A percentile compares a stretch with the other conserved stretches of the same genome.
These are phyloP conservation scores for Nematodospora anomalae DNA, from an alignment of 1,139 yeast species.

Conservation along the genomic window DNA sequence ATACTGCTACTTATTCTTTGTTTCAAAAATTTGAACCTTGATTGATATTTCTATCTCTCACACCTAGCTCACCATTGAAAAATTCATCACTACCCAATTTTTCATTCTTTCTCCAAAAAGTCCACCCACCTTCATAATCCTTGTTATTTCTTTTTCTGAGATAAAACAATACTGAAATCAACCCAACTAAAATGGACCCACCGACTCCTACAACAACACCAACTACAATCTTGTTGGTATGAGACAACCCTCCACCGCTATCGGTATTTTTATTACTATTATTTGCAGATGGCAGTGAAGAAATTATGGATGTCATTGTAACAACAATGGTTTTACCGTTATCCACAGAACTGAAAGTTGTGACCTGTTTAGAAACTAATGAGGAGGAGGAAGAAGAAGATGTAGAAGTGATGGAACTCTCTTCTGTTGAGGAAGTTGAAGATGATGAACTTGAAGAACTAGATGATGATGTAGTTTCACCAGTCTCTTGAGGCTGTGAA, in stretches of 20 bases:
- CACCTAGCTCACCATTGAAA: constrained; percentile 60
- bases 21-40: constrained; percentile 49
- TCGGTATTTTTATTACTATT: constrained; percentile 15
- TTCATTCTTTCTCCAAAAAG: constrained; percentile 53
- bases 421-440: constrained; percentile 9
- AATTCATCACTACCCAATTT: constrained; percentile 53
- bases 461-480: constrained; percentile 8
- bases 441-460: constrained; percentile 7
- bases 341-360: constrained; percentile 35
- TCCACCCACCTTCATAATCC: constrained; percentile 43
- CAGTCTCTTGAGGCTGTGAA: constrained; percentile 7
- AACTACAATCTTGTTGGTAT: constrained; percentile 47
- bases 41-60: constrained; percentile 45
- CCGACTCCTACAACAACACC: constrained; percentile 56
- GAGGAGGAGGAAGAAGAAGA: constrained; percentile 7
- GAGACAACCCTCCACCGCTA: constrained; percentile 36
- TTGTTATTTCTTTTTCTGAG: constrained; percentile 35
- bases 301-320: constrained; percentile 36
- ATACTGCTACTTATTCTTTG: no score
- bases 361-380: constrained; percentile 18
- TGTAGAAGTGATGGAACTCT: constrained; percentile 8
- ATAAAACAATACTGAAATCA: constrained; percentile 36
- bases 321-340: constrained; percentile 41
- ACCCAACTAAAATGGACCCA: constrained; percentile 42
- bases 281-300: constrained; percentile 25